Evolutionary conservation across 495 filamentous ascomycete genomes (phyloP).

Genomic region (Penicillium longicatenatum): DNA sequence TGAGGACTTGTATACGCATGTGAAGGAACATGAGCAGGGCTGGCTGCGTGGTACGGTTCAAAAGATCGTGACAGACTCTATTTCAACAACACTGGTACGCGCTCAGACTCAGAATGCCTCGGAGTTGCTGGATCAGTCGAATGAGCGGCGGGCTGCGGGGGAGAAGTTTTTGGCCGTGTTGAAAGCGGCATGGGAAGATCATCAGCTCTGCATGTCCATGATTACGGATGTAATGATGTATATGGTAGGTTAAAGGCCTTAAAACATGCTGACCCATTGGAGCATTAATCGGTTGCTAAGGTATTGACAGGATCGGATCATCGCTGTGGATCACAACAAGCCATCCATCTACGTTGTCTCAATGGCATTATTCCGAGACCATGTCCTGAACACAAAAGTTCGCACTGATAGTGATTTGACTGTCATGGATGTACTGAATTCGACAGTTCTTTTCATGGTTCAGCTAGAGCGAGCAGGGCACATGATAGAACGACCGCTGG

Average conservation of each 20-base stretch:
- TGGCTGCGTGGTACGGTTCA: constrained; percentile 76
- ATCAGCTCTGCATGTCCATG: constrained; percentile 95
- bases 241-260: constrained; percentile 72
- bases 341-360: constrained; percentile 79
- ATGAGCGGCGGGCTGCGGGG: constrained; percentile 75
- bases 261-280: neutral
- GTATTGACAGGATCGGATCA: constrained; percentile 66
- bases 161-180: constrained; percentile 80
- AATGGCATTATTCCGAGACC: constrained; percentile 86
- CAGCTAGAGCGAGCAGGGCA: constrained; percentile 90
- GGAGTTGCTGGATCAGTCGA: constrained; percentile 56
- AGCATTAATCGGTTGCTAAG: constrained; percentile 7
- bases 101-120: constrained; percentile 35
- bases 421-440: constrained; percentile 71
- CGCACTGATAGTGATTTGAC: constrained; percentile 43
- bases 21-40: constrained; percentile 74
- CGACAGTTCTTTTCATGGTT: constrained; percentile 86
- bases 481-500: constrained; percentile 78
- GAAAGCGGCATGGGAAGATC: constrained; percentile 80
- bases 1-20: constrained; percentile 76
- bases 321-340: constrained; percentile 66
- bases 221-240: constrained; percentile 98
- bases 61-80: constrained; percentile 59
- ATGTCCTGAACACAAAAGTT: constrained; percentile 64
- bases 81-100: constrained; percentile 60